These are phyloP conservation scores for Terana coerulea DNA, from an alignment of 768 basidiomycete genomes.

Conservation along the genomic window DNA sequence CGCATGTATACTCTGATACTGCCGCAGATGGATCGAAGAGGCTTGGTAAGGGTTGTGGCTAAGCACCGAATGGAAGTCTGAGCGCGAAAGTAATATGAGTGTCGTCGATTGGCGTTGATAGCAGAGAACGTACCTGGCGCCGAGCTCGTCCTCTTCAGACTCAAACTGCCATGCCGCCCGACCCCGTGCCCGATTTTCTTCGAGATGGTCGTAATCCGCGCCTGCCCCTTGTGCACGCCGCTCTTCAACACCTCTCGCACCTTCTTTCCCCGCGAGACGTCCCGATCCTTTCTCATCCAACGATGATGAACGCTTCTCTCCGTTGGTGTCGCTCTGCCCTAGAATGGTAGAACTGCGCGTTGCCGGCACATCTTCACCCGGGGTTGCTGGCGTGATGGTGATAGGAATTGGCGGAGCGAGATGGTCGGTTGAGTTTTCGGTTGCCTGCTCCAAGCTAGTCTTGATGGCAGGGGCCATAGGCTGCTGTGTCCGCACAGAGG, in stretches of 20 bases:
- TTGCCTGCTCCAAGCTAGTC: background rate
- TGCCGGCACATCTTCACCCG: slow-evolving; percentile 2
- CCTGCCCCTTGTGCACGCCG: slow-evolving; percentile 70
- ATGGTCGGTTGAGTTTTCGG: slow-evolving; percentile 7
- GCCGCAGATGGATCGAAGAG: slow-evolving; percentile 82
- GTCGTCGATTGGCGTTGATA: too few relatives aligned
- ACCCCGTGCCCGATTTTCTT: slow-evolving; percentile 74
- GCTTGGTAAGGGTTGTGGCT: slow-evolving; percentile 64
- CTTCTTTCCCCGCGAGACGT: slow-evolving; percentile 63
- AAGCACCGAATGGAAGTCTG: slow-evolving; percentile 69
- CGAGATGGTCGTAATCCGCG: slow-evolving; percentile 70
- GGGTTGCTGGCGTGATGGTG: slow-evolving; percentile 47
- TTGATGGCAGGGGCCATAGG: background rate
- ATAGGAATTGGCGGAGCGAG: slow-evolving; percentile 37
- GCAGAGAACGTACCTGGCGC: slow-evolving; percentile 57
- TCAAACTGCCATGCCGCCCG: slow-evolving; percentile 41
- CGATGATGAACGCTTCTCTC: slow-evolving; percentile 18
- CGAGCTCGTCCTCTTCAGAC: slow-evolving; percentile 57
- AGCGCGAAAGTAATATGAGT: too few relatives aligned
- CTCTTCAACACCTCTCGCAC: slow-evolving; percentile 73
- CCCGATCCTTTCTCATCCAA: slow-evolving; percentile 32
- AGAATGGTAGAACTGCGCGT: slow-evolving; percentile 7
- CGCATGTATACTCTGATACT: slow-evolving; percentile 35
- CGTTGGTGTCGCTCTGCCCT: slow-evolving; percentile 5
- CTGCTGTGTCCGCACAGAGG: slow-evolving; percentile 12